Evolutionary conservation across 768 basidiomycete species (phyloP), one percentile per base, ranked within the genome.

Genomic region (Tricholoma hemisulphureum): DNA sequence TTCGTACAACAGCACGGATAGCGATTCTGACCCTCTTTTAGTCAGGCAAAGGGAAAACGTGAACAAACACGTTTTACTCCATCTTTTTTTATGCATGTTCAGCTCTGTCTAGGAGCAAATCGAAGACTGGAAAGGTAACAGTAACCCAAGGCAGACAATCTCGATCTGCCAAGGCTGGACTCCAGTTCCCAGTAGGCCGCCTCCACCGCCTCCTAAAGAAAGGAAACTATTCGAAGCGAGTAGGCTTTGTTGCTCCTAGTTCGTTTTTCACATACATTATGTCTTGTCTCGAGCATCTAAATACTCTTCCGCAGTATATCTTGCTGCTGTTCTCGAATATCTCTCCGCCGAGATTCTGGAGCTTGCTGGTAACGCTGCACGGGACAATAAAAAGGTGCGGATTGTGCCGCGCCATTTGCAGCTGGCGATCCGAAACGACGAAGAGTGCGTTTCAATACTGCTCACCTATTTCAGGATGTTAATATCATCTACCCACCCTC

Each of bases 271-370:
- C n/a, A n/a, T n/a, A n/a, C n/a, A n/a, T n/a, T 31, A 8, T 9
- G 34, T 4, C 4, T 1, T 10, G 6, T 21, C 48, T 32, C 14
- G 21, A 23, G 8, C 51, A 20, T 16, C n/a, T 10, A 16, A 28
- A 18, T 28, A 14, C 29, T 23, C 23, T 21, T 28, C 52, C 16
- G 58, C 58, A 87, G 92, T 92, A 51, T 93, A 91, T 73, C 83
- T 92, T 57, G 86, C 91, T 57, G 89, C 89, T 52, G 91, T 93
- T 55, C 81, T 94, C 24, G 93, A 94, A 73, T 94, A 95, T 71
- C 82, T 95, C 34, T 83, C 86, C 6, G 93, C 92, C 26, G 93
- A 95, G 73, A 86, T 95, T 66, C 82, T 93, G 53, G 92, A 94
- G 72, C 78, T 93, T 45, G 90, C 92, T 54, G 92, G 92, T 4